Percentiles rank a stretch among this genome's conserved stretches.
phyloP scores from a whole-genome alignment of 176 grass and related monocot species.

The maize (Zea mays) region DNA sequence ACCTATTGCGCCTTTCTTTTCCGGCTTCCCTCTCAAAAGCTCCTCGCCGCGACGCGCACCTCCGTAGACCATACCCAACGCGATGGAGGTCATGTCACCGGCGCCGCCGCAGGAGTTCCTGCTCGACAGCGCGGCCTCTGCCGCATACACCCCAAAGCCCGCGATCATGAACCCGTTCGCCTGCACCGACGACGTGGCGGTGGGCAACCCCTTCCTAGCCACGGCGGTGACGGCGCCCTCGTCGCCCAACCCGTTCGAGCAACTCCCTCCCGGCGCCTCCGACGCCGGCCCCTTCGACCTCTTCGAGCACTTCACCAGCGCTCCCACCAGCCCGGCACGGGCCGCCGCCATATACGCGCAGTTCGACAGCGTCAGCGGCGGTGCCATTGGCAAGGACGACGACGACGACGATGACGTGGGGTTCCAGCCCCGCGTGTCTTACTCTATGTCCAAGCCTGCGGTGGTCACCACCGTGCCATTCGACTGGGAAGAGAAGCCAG shows the following conservation, averaged over 20 bases:
- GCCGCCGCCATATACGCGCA: conserved; percentile 62
- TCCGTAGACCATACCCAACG: background rate
- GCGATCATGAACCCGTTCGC: conserved; percentile 52
- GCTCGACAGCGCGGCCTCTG: background rate
- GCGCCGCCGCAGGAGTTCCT: conserved; percentile 21
- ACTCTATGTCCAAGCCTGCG: conserved; percentile 46
- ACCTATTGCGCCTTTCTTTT: conserved; percentile 1
- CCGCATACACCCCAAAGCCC: conserved; percentile 1
- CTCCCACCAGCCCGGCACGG: conserved; percentile 66
- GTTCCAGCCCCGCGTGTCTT: conserved; percentile 41
- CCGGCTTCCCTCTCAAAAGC: conserved; percentile 9
- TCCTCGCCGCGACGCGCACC: conserved; percentile 20
- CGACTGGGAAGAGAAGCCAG: conserved; percentile 79
- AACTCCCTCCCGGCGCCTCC: conserved; percentile 39
- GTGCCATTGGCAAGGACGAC: background rate
- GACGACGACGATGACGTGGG: conserved; percentile 4
- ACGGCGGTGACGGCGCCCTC: conserved; percentile 39
- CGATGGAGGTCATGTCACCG: conserved; percentile 41
- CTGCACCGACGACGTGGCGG: conserved; percentile 7
- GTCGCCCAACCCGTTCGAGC: conserved; percentile 51
- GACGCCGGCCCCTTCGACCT: conserved; percentile 56
- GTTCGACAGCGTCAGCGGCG: conserved; percentile 9
- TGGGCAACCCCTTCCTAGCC: conserved; percentile 40
- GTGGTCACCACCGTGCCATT: conserved; percentile 61
- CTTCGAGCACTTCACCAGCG: conserved; percentile 72